Evolutionary conservation across 108 stramenopile species (phyloP), one percentile per base, ranked within the genome.

Genomic region (Skeletonema menzelii): DNA sequence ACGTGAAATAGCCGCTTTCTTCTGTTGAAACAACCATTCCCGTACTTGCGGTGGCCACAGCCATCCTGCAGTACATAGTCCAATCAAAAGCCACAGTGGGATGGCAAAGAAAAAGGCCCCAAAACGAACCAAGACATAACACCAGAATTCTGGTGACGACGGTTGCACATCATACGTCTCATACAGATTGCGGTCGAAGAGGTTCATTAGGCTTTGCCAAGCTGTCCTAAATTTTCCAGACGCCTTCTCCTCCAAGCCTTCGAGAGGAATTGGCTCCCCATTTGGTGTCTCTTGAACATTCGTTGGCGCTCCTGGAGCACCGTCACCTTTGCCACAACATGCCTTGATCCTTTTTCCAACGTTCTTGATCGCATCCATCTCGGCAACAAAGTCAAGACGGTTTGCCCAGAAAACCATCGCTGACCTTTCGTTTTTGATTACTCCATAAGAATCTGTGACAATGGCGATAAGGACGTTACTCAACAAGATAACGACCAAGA

Each of bases 321-420:
- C 78, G 22, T 59, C 59, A 35, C 63, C 49, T 24, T 78, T 66
- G 24, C 24, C 17, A 44, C 24, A 59, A 8, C 24, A 64, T 24
- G 63, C 42, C 47, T 6, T 14, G 31, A 78, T 60, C 56, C 79
- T 38, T n/a, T 68, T 72, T 8, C 59, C 27, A n/a, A 73, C 47
- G 42, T 82, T 80, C 37, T 61, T 59, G 38, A 86, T 84, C 42
- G 80, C 79, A 60, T 86, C 85, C 68, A 82, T 86, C 68, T 86
- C 85, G 12, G 83, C 85, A 12, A 86, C 83, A 58, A 84, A 86
- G 49, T 86, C 85, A 10, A 86, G 67, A 11, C 85, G 80, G 42
- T 85, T 86, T 7, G 79, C 80, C 85, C 81, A 86, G 55, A 86
- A 86, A 4, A 86, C 85, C 75, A 86, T 82, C 1, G 82, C 79